phyloP scores from a whole-genome alignment of 176 grass and related monocot genomes.

The Microstegium vimineum region DNA sequence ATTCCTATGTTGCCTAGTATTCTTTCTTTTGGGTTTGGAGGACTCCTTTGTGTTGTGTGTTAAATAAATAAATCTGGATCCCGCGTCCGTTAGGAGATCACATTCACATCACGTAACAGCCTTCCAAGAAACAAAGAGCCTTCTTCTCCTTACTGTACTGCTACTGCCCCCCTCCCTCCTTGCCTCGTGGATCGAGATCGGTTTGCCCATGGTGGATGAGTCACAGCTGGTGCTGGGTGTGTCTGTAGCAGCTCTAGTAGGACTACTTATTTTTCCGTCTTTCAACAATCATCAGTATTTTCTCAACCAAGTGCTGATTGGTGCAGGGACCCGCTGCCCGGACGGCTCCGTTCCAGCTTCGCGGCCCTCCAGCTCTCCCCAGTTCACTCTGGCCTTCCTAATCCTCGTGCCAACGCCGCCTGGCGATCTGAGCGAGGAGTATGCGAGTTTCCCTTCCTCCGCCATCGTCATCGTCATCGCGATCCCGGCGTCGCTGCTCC shows the following conservation, averaged over 20 bases:
- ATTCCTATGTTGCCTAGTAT: background rate
- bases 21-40: background rate
- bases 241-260: background rate
- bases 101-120: background rate
- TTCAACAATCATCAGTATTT: background rate
- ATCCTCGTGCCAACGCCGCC: conserved; percentile 23
- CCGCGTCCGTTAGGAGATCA: background rate
- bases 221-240: background rate
- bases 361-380: conserved; percentile 18
- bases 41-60: background rate
- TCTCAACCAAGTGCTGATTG: conserved; percentile 2
- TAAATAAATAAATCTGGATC: background rate
- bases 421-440: conserved; percentile 58
- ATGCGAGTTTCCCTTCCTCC: conserved; percentile 29
- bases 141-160: background rate
- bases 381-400: conserved; percentile 75
- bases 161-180: background rate
- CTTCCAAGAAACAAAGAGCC: background rate
- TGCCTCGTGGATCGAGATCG: background rate
- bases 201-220: background rate
- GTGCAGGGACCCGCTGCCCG: conserved; percentile 37
- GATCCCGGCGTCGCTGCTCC: conserved; percentile 40
- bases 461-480: conserved; percentile 5
- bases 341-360: conserved; percentile 39
- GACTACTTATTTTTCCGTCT: background rate